Evolutionary conservation across 805 yeast genomes (phyloP), one percentile per base, ranked within the genome.

Genomic region (Candida insectalens): DNA sequence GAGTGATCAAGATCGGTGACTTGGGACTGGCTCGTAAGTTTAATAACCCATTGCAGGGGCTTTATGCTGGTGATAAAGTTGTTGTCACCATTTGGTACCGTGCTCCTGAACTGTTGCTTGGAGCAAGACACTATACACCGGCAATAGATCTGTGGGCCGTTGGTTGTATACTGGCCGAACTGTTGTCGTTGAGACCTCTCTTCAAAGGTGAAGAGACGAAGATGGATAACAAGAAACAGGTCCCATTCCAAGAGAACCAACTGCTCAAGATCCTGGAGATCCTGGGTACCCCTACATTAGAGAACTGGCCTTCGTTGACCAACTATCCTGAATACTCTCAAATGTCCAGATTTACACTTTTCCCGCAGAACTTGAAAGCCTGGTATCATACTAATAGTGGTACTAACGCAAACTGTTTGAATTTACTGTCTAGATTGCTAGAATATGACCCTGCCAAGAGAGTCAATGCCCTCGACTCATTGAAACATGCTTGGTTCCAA

Each of bases 121-220:
- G 96, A 0, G 85, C 94, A 2, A 66, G 95, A 26, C 95, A 88
- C 58, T 88, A 88, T 51, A 80, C 96, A 0, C 88, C 95, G 1
- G 87, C 95, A 0, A 77, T 92, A 32, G 95, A 92, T 60, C 55
- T 83, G 23, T 88, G 97, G 97, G 95, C 97, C 0, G 84, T 83
- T 4, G 97, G 97, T 0, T 88, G 96, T 54, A 88, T 88, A 4
- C 62, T 89, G 44, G 97, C 96, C 0, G 99, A 92, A 52, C 60
- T 92, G 33, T 62, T 92, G 10, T 83, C 95, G 1, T 59, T 92
- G 21, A 62, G 95, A 46, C 99, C 99, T 0, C 78, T 92, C 7
- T 92, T 92, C 62, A 92, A 92, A 55, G 98, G 98, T 35, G 98
- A 92, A 57, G 99, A 92, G 51, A 92, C 95, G 10, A 89, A 89